A percentile compares a stretch with the other conserved stretches of the same genome.
These are phyloP conservation scores for Lecanicillium sp. DNA, from an alignment of 2,329 filamentous ascomycete species.

Conservation along the genomic window DNA sequence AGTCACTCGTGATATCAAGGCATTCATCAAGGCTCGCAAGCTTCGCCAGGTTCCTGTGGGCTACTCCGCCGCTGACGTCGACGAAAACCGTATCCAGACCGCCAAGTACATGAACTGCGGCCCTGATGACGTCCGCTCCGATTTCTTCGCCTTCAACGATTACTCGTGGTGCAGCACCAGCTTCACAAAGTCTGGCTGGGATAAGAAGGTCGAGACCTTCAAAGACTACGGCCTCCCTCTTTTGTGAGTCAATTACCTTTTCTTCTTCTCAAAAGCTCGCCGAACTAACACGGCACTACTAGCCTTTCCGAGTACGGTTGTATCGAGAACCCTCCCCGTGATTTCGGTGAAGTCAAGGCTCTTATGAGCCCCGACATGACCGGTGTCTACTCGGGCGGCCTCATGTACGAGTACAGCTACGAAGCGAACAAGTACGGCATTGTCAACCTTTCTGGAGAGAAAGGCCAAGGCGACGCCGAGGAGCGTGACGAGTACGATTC, in stretches of 20 bases:
- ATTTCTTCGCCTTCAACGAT: slow-evolving; percentile 87
- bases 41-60: slow-evolving; percentile 66
- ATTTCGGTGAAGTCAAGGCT: slow-evolving; percentile 71
- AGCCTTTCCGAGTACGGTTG: slow-evolving; percentile 88
- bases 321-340: slow-evolving; percentile 63
- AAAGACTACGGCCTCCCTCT: slow-evolving; percentile 79
- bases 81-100: slow-evolving; percentile 77
- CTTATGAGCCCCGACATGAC: slow-evolving; percentile 84
- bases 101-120: slow-evolving; percentile 89
- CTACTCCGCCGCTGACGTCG: slow-evolving; percentile 73
- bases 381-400: slow-evolving; percentile 83
- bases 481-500: slow-evolving; percentile 48
- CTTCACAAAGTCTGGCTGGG: slow-evolving; percentile 69
- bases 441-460: slow-evolving; percentile 52
- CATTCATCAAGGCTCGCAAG: slow-evolving; percentile 55
- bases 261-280: no score
- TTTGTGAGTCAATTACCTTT: slow-evolving; percentile 36
- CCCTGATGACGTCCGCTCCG: slow-evolving; percentile 70
- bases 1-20: slow-evolving; percentile 67
- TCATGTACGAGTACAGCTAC: slow-evolving; percentile 90
- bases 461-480: slow-evolving; percentile 35
- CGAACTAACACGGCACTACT: no score
- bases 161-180: slow-evolving; percentile 78
- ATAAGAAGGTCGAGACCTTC: slow-evolving; percentile 82
- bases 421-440: slow-evolving; percentile 77